Base-by-base conservation (phyloP, 352 stramenopile species). In the Pythium folliculosum region DNA sequence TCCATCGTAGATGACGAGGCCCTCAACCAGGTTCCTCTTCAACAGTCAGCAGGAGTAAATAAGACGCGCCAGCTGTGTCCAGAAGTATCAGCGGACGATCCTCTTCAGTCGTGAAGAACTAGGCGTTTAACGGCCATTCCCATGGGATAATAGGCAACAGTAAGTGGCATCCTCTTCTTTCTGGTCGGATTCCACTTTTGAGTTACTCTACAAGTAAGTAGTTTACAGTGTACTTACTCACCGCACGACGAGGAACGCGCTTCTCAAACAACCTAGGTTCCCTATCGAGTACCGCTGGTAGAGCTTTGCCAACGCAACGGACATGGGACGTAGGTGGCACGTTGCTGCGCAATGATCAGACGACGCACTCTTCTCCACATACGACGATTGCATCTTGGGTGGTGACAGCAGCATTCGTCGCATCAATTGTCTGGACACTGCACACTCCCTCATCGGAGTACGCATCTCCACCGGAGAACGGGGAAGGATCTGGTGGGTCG, bases 1-100 rank as follows among this genome's bases (percentile, higher is more conserved):
- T 40, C 19, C 0, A n/a, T 43, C 21, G 51, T 38, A 12, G 57
- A 71, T 0, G 58, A 67, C 7, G 58, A 71, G 30, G 9, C 1
- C 32, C 8, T 22, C 25, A 22, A 55, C 35, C 17, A 22, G 44
- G 21, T 6, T 17, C 25, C 37, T 22, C 4, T 55, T 22, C 21
- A 35, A n/a, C 32, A 53, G n/a, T 37, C 12, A 21, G 16, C 13
- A 21, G 13, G 21, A 54, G 7, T n/a, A 7, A n/a, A 25, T 25
- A 63, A 63, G 22, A 32, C 10, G 5, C 27, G 23, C 1, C 22
- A 63, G 25, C 56, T 63, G 14, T n/a, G 48, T 23, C 56, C 56
- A 30, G 56, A 63, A 43, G 40, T 44, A 5, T 9, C 21, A 8
- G 17, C 17, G 2, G 40, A 47, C 17, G 40, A 47, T 47, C 40